phyloP scores from a whole-genome alignment of 2,329 filamentous ascomycete genomes.

The Stromatinia cepivora region DNA sequence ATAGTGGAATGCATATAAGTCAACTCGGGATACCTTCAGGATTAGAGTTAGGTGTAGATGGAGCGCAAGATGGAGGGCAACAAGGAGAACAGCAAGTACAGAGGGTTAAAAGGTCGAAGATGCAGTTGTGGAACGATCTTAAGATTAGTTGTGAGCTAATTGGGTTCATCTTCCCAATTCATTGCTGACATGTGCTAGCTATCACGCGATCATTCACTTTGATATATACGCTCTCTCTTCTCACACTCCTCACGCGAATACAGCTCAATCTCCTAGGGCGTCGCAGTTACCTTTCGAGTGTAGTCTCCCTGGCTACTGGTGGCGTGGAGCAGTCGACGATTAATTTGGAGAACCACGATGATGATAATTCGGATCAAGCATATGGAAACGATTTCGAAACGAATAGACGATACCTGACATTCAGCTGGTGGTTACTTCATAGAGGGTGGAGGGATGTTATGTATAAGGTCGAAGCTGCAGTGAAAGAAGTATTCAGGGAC shows the following conservation, averaged over 20 bases:
- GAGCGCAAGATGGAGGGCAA: constrained; percentile 46
- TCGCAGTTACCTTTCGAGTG: constrained; percentile 92
- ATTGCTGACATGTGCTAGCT: constrained; percentile 52
- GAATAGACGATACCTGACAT: constrained; percentile 90
- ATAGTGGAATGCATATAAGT: constrained; percentile 80
- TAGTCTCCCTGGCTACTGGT: constrained; percentile 84
- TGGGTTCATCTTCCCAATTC: constrained; percentile 25
- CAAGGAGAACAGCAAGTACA: constrained; percentile 48
- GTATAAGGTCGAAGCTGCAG: constrained; percentile 78
- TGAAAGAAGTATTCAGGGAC: constrained; percentile 84
- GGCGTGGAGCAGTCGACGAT: constrained; percentile 71
- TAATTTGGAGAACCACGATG: constrained; percentile 88
- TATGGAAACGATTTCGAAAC: constrained; percentile 95
- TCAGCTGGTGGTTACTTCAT: constrained; percentile 97
- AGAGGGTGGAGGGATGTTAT: constrained; percentile 83
- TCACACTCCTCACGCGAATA: constrained; percentile 89
- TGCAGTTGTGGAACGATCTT: constrained; percentile 95
- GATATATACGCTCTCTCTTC: constrained; percentile 84
- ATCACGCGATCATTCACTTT: constrained; percentile 89
- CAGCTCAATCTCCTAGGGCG: constrained; percentile 96
- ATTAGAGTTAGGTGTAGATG: constrained; percentile 45
- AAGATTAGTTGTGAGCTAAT: constrained; percentile 80
- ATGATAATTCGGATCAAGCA: constrained; percentile 76
- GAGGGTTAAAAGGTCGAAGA: constrained; percentile 73
- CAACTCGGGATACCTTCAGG: constrained; percentile 63